Evolutionary conservation across 176 grass and related monocot species (phyloP).

Genomic region (Bonia amplexicaulis): DNA sequence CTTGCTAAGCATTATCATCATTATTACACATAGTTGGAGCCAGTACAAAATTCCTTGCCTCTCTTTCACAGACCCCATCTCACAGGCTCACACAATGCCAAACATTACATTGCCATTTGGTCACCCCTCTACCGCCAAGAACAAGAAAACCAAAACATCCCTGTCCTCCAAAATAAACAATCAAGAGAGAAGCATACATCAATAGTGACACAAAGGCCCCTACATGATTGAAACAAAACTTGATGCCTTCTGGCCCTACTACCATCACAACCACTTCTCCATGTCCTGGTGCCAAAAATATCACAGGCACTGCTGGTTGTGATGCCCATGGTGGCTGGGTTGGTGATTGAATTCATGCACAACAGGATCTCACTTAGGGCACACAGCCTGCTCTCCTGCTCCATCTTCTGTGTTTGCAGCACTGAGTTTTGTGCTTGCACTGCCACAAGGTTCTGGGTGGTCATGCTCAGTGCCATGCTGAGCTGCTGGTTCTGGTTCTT

Average conservation of each 20-base stretch:
- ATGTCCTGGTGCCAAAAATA: constrained; percentile 30
- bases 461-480: constrained; percentile 19
- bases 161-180: constrained; percentile 16
- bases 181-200: constrained; percentile 20
- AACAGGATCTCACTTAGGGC: constrained; percentile 54
- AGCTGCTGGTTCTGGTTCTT: constrained; percentile 41
- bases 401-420: constrained; percentile 58
- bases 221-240: constrained; percentile 18
- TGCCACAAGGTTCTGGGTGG: constrained; percentile 37
- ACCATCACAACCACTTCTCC: constrained; percentile 22
- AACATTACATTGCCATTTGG: neutral
- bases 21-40: constrained; percentile 14
- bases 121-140: neutral
- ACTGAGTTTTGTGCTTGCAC: constrained; percentile 66
- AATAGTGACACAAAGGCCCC: constrained; percentile 3
- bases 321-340: neutral
- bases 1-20: constrained; percentile 15
- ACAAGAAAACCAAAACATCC: constrained; percentile 13
- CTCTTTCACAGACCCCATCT: neutral
- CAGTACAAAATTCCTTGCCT: constrained; percentile 20
- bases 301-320: neutral
- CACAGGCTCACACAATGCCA: neutral
- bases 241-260: constrained; percentile 35
- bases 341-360: constrained; percentile 34
- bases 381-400: constrained; percentile 53